A percentile compares a stretch with the other conserved stretches of the same genome.
Evolutionary conservation across 1,139 yeast species (phyloP).

Genomic region (Candida freyschussii): DNA sequence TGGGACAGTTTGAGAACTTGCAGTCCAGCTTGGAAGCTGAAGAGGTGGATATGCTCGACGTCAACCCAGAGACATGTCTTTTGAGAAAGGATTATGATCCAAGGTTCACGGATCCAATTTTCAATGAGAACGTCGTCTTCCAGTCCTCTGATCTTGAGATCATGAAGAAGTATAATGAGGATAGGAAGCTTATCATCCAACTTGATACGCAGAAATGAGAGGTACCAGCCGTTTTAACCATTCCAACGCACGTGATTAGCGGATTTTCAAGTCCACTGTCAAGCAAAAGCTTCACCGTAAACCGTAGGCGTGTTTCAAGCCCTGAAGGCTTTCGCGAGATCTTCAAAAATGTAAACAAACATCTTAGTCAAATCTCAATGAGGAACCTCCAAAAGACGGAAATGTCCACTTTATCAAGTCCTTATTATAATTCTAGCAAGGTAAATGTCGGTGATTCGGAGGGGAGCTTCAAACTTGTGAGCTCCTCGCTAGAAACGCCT

Average conservation of each 20-base stretch:
- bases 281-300: no score
- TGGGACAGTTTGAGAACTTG: conserved; percentile 1
- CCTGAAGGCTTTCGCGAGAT: no score
- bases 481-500: conserved; percentile 25
- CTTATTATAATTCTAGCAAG: conserved; percentile 11
- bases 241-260: no score
- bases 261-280: no score
- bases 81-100: conserved; percentile 23
- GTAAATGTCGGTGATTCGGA: conserved; percentile 5
- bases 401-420: conserved; percentile 13
- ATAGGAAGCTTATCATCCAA: conserved; percentile 19
- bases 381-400: no score
- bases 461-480: conserved; percentile 14
- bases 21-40: background rate
- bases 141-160: conserved; percentile 14
- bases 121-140: conserved; percentile 11
- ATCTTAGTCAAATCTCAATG: background rate
- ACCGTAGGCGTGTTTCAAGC: no score
- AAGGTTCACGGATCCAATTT: conserved; percentile 20
- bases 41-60: conserved; percentile 11
- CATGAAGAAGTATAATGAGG: conserved; percentile 18
- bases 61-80: conserved; percentile 12
- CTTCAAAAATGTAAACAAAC: background rate
- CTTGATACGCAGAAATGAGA: no score
- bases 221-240: no score